phyloP scores from a whole-genome alignment of 75 land plant genomes.

The Sequoia sempervirens region DNA sequence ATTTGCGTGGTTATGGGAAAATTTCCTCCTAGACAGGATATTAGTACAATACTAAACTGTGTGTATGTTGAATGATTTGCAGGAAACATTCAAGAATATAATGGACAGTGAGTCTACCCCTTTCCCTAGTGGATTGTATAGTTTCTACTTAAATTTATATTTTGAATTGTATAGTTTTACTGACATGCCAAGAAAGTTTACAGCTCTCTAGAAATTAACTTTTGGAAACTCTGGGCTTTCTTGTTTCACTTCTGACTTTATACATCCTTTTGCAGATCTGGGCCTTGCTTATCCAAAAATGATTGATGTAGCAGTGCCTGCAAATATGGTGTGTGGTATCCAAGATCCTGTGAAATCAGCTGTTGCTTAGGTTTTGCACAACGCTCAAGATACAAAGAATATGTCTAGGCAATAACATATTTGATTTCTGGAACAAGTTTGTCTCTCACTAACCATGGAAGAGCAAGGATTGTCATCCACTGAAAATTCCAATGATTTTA shows the following conservation, averaged over 20 bases:
- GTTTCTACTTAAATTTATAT: background rate
- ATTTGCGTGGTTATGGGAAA: background rate
- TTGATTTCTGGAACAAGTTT: background rate
- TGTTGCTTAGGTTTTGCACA: background rate
- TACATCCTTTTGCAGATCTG: conserved; percentile 48
- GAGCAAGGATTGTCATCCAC: background rate
- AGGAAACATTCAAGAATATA: conserved; percentile 75
- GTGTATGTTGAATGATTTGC: conserved; percentile 18
- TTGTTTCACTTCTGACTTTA: background rate
- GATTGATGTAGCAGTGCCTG: conserved; percentile 94
- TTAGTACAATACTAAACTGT: background rate
- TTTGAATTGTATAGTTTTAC: background rate
- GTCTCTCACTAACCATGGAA: background rate
- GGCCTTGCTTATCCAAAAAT: conserved; percentile 90
- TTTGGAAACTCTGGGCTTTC: background rate
- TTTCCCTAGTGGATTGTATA: background rate
- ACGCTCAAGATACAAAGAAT: too few relatives aligned
- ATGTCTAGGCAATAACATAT: too few relatives aligned
- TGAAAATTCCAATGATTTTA: background rate
- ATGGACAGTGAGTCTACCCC: conserved; percentile 60
- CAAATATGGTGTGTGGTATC: conserved; percentile 89
- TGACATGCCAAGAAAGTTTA: background rate
- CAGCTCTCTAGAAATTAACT: background rate
- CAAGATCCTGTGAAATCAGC: conserved; percentile 41
- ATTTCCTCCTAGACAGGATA: background rate